Evolutionary conservation across 139 green algal genomes (phyloP).

Genomic region (Zygnema cylindricum): DNA sequence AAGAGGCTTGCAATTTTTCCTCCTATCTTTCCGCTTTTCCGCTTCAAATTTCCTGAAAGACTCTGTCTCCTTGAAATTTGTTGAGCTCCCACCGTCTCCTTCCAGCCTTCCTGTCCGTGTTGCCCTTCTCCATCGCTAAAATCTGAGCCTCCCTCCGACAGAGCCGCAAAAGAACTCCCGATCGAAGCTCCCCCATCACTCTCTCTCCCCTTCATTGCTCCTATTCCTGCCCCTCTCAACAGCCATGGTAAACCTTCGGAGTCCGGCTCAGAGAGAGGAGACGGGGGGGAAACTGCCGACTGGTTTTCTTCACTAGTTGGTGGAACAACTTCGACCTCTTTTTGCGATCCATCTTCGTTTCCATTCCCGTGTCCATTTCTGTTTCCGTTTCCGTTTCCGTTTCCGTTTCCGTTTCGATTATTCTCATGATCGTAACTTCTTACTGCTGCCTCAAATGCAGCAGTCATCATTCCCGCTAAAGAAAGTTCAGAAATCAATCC

Average conservation of each 20-base stretch:
- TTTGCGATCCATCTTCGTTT: too few species aligned
- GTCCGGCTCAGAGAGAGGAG: neutral
- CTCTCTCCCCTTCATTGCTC: neutral
- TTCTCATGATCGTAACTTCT: neutral
- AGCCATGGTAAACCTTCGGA: too few species aligned
- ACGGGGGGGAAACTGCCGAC: too few species aligned
- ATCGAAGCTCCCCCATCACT: neutral
- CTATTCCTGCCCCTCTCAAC: too few species aligned
- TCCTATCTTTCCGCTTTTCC: neutral
- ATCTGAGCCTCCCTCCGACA: neutral
- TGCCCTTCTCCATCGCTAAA: neutral
- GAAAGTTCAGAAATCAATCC: neutral
- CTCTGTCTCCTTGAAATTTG: neutral
- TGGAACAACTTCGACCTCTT: too few species aligned
- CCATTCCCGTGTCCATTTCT: too few species aligned
- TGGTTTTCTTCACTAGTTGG: too few species aligned
- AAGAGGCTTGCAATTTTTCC: neutral
- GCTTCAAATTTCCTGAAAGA: neutral
- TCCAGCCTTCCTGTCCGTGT: neutral
- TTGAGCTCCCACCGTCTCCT: neutral
- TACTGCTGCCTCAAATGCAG: neutral
- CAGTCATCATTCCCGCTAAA: neutral
- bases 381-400: too few species aligned
- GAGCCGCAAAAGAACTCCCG: neutral
- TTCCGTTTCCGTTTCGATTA: neutral